These are phyloP conservation scores for Fusarium torreyae DNA, from an alignment of 2,329 filamentous ascomycete species.

Conservation along the genomic window DNA sequence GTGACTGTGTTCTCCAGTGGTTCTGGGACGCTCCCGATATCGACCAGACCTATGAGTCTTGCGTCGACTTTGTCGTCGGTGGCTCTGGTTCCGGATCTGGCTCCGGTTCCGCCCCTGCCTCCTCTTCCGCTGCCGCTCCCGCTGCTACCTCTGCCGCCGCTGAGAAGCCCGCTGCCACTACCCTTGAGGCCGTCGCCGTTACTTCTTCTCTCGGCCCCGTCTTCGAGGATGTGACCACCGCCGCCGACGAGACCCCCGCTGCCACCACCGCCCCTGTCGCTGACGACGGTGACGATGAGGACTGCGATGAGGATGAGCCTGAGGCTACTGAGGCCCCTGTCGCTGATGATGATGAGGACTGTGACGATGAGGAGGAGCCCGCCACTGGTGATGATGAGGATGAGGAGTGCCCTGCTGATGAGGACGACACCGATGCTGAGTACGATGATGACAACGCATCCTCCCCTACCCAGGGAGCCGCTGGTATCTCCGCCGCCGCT, in stretches of 20 bases:
- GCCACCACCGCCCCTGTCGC: slow-evolving; percentile 24
- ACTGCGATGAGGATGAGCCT: slow-evolving; percentile 34
- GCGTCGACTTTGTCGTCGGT: slow-evolving; percentile 68
- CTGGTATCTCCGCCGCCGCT: slow-evolving; percentile 13
- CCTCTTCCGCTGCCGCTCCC: slow-evolving; percentile 21
- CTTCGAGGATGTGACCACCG: no score
- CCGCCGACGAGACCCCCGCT: slow-evolving; percentile 18
- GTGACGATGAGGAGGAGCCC: slow-evolving; percentile 26
- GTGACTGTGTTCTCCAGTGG: slow-evolving; percentile 71
- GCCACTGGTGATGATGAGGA: slow-evolving; percentile 29
- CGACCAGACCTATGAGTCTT: slow-evolving; percentile 74
- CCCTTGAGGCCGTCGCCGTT: slow-evolving; percentile 27
- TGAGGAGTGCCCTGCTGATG: slow-evolving; percentile 42
- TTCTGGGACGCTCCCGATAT: slow-evolving; percentile 71
- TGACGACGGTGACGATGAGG: slow-evolving; percentile 36
- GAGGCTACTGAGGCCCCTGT: neutral
- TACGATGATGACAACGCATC: slow-evolving; percentile 7
- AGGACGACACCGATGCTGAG: slow-evolving; percentile 29
- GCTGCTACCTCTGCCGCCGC: slow-evolving; percentile 12
- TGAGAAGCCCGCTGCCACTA: slow-evolving; percentile 15
- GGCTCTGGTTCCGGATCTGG: slow-evolving; percentile 15
- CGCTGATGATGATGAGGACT: slow-evolving; percentile 25
- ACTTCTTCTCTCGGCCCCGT: slow-evolving; percentile 11
- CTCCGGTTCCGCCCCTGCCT: slow-evolving; percentile 16
- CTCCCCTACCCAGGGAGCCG: slow-evolving; percentile 6